A percentile compares a stretch with the other conserved stretches of the same genome.
Evolutionary conservation across 2,329 filamentous ascomycete species (phyloP).

Genomic region (Fusarium setosum): DNA sequence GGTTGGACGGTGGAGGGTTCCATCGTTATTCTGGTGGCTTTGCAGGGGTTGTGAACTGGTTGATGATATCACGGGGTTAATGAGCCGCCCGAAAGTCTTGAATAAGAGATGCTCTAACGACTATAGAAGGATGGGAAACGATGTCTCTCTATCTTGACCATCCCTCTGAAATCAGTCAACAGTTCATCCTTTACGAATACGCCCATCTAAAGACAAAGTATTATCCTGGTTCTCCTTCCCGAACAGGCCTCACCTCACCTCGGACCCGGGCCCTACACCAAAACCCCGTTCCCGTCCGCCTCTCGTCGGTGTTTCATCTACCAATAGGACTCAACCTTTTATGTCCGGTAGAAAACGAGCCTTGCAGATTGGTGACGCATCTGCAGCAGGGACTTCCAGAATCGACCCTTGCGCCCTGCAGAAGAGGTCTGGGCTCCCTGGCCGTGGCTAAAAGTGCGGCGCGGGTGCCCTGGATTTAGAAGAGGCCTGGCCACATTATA

Average conservation of each 20-base stretch:
- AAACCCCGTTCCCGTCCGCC: slow-evolving; percentile 15
- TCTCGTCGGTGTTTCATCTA: slow-evolving; percentile 8
- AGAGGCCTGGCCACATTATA: neutral
- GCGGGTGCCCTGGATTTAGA: too few species aligned
- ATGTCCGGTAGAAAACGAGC: slow-evolving; percentile 8
- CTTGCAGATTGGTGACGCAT: slow-evolving; percentile 3
- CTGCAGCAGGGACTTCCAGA: neutral
- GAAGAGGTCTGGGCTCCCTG: neutral
- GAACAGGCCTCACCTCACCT: neutral
- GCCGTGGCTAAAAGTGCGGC: neutral
- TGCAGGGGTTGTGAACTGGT: slow-evolving; percentile 1
- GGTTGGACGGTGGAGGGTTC: slow-evolving; percentile 15
- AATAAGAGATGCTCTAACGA: neutral
- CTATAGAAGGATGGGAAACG: too few species aligned
- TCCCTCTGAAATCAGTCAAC: too few species aligned
- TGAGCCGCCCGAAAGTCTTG: neutral
- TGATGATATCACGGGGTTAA: neutral
- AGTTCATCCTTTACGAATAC: too few species aligned
- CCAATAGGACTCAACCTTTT: slow-evolving; percentile 10
- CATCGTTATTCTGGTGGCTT: slow-evolving; percentile 1
- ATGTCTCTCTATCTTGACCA: too few species aligned
- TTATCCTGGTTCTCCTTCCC: neutral
- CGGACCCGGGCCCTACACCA: slow-evolving; percentile 5
- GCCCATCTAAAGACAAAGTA: neutral
- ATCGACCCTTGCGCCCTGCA: neutral